Evolutionary conservation across 2,329 filamentous ascomycete genomes (phyloP).

Genomic region (Bimuria novae-zelandiae): DNA sequence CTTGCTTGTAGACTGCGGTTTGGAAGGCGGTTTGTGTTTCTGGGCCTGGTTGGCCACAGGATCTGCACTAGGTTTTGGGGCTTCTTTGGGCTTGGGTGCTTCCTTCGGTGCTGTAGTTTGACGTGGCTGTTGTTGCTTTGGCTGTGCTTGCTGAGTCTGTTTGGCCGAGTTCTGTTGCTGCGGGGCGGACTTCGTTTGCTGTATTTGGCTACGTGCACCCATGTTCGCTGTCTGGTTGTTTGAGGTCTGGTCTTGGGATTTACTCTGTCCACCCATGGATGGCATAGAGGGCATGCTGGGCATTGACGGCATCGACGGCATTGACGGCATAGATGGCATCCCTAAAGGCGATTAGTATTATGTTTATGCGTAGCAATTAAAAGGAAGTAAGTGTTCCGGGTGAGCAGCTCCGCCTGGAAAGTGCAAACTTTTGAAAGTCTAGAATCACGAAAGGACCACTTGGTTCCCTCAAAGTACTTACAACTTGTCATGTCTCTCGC

Average conservation of each 20-base stretch:
- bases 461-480: too few relatives aligned
- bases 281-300: constrained; percentile 20
- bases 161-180: not conserved
- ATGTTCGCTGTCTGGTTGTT: not conserved
- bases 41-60: not conserved
- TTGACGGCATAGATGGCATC: constrained; percentile 33
- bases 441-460: too few relatives aligned
- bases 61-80: not conserved
- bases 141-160: not conserved
- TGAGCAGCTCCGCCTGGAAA: too few relatives aligned
- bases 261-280: not conserved
- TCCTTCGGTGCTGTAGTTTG: not conserved
- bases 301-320: constrained; percentile 31
- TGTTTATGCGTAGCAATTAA: too few relatives aligned
- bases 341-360: too few relatives aligned
- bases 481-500: constrained; percentile 41
- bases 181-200: not conserved
- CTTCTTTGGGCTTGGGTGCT: constrained; percentile 1
- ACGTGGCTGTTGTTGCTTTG: not conserved
- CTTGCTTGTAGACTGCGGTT: not conserved
- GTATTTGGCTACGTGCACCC: not conserved
- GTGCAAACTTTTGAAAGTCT: too few relatives aligned
- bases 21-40: not conserved
- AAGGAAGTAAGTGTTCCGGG: too few relatives aligned
- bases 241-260: not conserved